Evolutionary conservation across 192 early-diverging fungal genomes (phyloP).

Genomic region (Chytriomyces hyalinus): DNA sequence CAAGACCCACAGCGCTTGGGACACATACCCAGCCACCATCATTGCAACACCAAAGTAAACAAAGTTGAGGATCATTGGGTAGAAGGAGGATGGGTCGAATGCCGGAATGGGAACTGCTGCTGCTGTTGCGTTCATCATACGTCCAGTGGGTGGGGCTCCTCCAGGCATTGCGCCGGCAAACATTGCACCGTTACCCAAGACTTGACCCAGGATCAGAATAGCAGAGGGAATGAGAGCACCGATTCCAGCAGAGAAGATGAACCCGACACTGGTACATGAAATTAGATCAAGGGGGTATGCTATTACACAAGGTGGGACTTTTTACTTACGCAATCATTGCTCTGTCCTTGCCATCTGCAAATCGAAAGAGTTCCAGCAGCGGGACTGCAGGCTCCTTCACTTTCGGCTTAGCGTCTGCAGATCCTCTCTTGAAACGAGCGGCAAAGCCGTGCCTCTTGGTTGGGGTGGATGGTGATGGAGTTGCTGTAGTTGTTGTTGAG

Average conservation of each 20-base stretch:
- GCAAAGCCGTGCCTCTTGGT: too few relatives aligned
- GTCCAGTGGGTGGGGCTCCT: too few relatives aligned
- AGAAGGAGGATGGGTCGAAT: constrained; percentile 22
- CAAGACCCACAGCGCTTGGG: constrained; percentile 42
- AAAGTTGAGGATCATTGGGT: constrained; percentile 19
- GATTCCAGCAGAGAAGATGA: constrained; percentile 28
- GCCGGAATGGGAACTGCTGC: not conserved
- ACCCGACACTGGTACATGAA: constrained; percentile 7
- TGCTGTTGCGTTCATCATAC: too few relatives aligned
- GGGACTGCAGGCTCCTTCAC: constrained; percentile 21
- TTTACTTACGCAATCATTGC: constrained; percentile 32
- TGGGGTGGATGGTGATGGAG: too few relatives aligned
- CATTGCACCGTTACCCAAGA: constrained; percentile 4
- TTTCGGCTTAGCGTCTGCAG: not conserved
- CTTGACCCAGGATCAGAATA: constrained; percentile 31
- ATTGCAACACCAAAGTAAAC: constrained; percentile 38
- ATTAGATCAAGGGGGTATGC: not conserved
- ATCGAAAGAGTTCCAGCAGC: constrained; percentile 21
- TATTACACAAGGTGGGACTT: not conserved
- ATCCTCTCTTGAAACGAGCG: too few relatives aligned
- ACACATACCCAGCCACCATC: constrained; percentile 40
- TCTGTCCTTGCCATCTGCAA: constrained; percentile 21
- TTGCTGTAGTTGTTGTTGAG: too few relatives aligned
- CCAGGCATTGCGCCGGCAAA: not conserved
- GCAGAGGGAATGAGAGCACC: constrained; percentile 33